Base-by-base conservation (phyloP, 2,329 filamentous ascomycete genomes). In the Davidsoniella virescens region DNA sequence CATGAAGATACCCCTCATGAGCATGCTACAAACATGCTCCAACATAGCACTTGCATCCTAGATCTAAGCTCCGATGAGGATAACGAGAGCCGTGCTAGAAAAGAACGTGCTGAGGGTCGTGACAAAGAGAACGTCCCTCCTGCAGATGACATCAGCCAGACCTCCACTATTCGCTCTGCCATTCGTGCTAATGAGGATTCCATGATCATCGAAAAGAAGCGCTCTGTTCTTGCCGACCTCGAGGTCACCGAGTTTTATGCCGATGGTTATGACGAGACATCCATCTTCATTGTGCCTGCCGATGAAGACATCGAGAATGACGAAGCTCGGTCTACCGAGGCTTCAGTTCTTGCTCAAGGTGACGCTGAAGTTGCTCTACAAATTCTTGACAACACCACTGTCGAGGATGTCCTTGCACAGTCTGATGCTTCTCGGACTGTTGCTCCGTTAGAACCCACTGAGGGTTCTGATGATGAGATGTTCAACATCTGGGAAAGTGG, bases 91-190 rank as follows among this genome's bases (percentile, higher is more conserved):
- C 75, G 75, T 60, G 65, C 72, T 41, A 67, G 59, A 47, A 65
- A 65, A 56, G 73, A 71, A 60, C 62, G 70, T 57, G 70, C 70
- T 29, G 75, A 84, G 56, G 73, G 76, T 43, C 72, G 78, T 29
- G 84, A 87, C 59, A 98, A 98, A 70, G 90, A 98, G 69, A 98
- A 98, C 61, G 78, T 94, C 16, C 84, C 90, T 4, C 90, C 90
- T 2, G 62, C 67, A 2, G 75, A 76, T 50, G 79, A 84, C 43
- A 63, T 82, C 38, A 77, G 75, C 25, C 73, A 82, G 59, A 78
- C 75, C 0, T 67, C 67, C 14, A 57, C 58, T 18, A 59, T 63
- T 2, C 60, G 62, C 0, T 57, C 60, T n/a, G 39, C 51, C 4
- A 55, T 63, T 20, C 61, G 64, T n/a, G 52, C 52, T 18, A 59